These are phyloP conservation scores for Clonostachys rosea DNA, from an alignment of 2,329 filamentous ascomycete species.

Conservation along the genomic window DNA sequence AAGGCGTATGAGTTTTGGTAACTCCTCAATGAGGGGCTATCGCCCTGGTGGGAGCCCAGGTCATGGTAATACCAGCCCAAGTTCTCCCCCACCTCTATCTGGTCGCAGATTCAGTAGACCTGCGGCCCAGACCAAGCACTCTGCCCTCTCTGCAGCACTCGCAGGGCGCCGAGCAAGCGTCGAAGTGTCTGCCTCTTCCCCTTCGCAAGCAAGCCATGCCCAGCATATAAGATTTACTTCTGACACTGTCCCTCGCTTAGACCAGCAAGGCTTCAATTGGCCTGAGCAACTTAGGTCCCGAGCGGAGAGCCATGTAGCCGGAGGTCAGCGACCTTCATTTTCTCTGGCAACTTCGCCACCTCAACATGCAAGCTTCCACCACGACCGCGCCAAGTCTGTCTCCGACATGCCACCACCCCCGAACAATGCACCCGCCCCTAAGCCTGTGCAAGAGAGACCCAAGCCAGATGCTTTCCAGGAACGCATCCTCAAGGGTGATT, in stretches of 20 bases:
- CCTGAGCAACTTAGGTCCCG: conserved; percentile 91
- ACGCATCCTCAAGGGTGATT: conserved; percentile 94
- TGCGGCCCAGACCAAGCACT: conserved; percentile 14
- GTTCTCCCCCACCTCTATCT: conserved; percentile 23
- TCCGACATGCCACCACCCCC: conserved; percentile 58
- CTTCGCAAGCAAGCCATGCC: conserved; percentile 55
- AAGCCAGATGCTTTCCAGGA: conserved; percentile 96
- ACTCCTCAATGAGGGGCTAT: conserved; percentile 62
- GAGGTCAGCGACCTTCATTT: conserved; percentile 49
- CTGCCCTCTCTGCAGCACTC: conserved; percentile 23
- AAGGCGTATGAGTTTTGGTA: conserved; percentile 86
- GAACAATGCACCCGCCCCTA: conserved; percentile 39
- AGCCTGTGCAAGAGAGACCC: conserved; percentile 43
- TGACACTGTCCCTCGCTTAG: conserved; percentile 64
- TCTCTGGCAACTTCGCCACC: conserved; percentile 46
- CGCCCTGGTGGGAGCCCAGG: conserved; percentile 54
- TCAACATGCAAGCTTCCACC: conserved; percentile 29
- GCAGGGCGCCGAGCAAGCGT: conserved; percentile 29
- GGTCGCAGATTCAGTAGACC: conserved; percentile 18
- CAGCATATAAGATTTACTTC: conserved; percentile 53
- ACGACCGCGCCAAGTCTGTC: conserved; percentile 68
- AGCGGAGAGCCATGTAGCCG: conserved; percentile 72
- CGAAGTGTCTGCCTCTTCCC: conserved; percentile 19
- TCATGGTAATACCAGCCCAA: conserved; percentile 53
- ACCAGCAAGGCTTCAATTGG: conserved; percentile 90